phyloP scores from a whole-genome alignment of 1,284 basidiomycete genomes.

The Rhodotorula sp. region DNA sequence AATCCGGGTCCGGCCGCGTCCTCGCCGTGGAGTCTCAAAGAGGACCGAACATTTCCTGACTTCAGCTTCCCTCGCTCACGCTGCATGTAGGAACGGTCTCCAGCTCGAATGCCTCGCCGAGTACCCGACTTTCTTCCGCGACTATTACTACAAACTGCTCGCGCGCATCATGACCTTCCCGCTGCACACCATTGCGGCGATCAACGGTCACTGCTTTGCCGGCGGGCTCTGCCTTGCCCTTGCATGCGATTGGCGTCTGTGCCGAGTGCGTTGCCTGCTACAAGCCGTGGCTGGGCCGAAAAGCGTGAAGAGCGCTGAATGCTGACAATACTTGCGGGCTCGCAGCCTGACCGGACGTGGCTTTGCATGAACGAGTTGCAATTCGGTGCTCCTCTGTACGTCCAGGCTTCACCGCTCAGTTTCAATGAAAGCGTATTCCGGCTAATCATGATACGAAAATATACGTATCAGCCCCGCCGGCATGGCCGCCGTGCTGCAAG shows the following conservation, averaged over 20 bases:
- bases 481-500: conserved; percentile 27
- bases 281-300: too few species aligned
- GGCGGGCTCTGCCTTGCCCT: conserved; percentile 44
- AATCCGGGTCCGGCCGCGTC: neutral
- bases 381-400: conserved; percentile 23
- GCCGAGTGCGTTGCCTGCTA: conserved; percentile 38
- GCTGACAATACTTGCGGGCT: neutral
- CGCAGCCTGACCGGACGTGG: conserved; percentile 36
- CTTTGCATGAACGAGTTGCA: conserved; percentile 41
- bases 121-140: conserved; percentile 34
- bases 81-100: conserved; percentile 30
- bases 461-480: conserved; percentile 23
- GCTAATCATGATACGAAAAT: neutral
- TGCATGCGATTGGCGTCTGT: conserved; percentile 43
- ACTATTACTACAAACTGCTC: conserved; percentile 37
- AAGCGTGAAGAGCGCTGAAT: too few species aligned
- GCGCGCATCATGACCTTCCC: conserved; percentile 43
- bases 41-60: too few species aligned
- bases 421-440: neutral
- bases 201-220: conserved; percentile 47
- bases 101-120: conserved; percentile 30
- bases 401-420: neutral
- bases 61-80: too few species aligned
- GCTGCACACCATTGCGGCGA: conserved; percentile 44
- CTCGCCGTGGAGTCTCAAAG: neutral